Conservation (phyloP, 2,329 filamentous ascomycete genomes). For the Xylariaceae sp. region DNA sequence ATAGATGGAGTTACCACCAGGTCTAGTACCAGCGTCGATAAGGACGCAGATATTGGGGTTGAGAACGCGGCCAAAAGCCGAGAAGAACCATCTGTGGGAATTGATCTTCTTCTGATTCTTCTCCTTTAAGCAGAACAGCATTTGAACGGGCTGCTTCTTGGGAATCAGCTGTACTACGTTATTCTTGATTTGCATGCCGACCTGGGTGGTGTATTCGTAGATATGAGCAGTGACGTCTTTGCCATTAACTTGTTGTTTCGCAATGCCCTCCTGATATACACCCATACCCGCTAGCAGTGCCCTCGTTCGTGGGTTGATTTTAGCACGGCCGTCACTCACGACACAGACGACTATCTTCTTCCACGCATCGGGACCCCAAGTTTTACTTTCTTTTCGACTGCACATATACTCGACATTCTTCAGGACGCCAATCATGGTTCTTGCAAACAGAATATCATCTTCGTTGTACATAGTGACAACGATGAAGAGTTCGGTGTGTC, state of each 20-base stretch:
- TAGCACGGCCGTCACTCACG: conserved; percentile 88
- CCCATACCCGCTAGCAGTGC: conserved; percentile 90
- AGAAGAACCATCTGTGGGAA: conserved; percentile 98
- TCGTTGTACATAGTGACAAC: conserved; percentile 99
- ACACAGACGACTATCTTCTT: conserved; percentile 99
- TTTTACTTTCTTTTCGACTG: conserved; percentile 84
- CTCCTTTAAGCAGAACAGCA: conserved; percentile 97
- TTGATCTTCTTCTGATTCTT: conserved; percentile 99
- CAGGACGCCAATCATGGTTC: conserved; percentile 98
- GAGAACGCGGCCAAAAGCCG: conserved; percentile 87
- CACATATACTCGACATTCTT: conserved; percentile 98
- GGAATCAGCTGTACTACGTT: conserved; percentile 80
- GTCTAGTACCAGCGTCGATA: conserved; percentile 92
- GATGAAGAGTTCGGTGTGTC: conserved; percentile 94
- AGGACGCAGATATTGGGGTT: conserved; percentile 97
- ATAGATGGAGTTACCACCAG: conserved; percentile 92
- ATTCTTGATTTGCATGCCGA: conserved; percentile 85
- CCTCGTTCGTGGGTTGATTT: conserved; percentile 86
- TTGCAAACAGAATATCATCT: conserved; percentile 91
- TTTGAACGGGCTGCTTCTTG: conserved; percentile 86
- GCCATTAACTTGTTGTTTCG: conserved; percentile 94
- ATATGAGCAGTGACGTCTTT: conserved; percentile 97
- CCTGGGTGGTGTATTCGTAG: conserved; percentile 91
- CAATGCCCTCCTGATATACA: conserved; percentile 97
- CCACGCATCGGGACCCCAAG: conserved; percentile 97